A percentile compares a stretch with the other conserved stretches of the same genome.
Evolutionary conservation across 129 eudicot species (phyloP).

Genomic region (Pseudognaphalium luteoalbum): DNA sequence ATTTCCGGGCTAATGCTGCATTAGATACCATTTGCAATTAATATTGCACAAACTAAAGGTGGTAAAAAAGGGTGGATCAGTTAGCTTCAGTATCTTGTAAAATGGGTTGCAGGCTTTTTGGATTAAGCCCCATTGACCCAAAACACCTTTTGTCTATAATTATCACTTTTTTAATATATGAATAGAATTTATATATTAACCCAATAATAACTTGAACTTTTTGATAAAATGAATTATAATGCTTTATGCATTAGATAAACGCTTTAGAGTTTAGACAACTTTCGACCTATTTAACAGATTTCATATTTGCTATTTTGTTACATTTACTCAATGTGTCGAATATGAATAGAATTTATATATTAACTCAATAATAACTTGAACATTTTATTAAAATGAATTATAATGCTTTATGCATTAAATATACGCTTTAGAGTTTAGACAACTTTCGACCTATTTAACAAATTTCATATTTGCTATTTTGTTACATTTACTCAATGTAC

Average conservation of each 20-base stretch:
- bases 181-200: background rate
- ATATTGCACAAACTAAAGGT: constrained; percentile 20
- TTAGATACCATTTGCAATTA: constrained; percentile 15
- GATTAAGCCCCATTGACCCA: background rate
- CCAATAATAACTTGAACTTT: background rate
- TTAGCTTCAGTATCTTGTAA: background rate
- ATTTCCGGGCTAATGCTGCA: constrained; percentile 58
- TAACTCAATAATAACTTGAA: background rate
- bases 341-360: background rate
- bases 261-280: no score
- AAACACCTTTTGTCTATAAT: background rate
- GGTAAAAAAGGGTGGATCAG: background rate
- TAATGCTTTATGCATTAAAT: no score
- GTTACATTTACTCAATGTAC: background rate
- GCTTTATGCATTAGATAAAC: no score
- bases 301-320: background rate
- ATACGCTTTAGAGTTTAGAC: no score
- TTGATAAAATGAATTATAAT: background rate
- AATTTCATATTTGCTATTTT: background rate
- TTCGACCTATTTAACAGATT: no score
- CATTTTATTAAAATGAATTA: background rate
- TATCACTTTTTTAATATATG: background rate
- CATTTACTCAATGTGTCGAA: background rate
- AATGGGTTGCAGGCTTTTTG: background rate
- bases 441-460: background rate